Percentiles rank a stretch among this genome's conserved stretches.
These are phyloP conservation scores for Macrophomina tecta DNA, from an alignment of 2,329 filamentous ascomycete species.

Conservation along the genomic window DNA sequence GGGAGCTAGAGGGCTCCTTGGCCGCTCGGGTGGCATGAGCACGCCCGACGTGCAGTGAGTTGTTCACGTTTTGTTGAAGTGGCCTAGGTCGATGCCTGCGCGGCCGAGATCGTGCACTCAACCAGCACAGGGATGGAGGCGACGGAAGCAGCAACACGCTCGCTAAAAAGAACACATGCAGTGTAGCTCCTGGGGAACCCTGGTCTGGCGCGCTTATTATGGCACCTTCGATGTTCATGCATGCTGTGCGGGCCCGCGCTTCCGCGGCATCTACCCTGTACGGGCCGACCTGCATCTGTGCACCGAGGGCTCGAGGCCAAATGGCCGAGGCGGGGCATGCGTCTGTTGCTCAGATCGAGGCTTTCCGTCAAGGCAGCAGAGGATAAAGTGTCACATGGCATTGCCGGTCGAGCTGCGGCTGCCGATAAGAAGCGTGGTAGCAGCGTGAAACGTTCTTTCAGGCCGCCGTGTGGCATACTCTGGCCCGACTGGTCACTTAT, in stretches of 20 bases:
- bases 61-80: not conserved
- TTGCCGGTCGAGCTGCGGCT: not conserved
- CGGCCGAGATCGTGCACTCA: not conserved
- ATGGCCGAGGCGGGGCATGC: not conserved
- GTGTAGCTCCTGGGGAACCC: not conserved
- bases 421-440: not conserved
- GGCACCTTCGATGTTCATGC: conserved; percentile 1
- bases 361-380: not conserved
- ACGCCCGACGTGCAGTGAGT: not conserved
- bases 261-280: not conserved
- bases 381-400: not conserved
- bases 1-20: not conserved
- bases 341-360: not conserved
- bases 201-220: not conserved
- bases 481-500: not conserved
- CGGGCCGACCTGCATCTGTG: not conserved
- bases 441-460: not conserved
- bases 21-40: conserved; percentile 8
- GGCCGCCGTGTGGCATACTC: not conserved
- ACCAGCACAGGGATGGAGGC: not conserved
- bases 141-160: not conserved
- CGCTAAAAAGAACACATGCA: not conserved
- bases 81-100: not conserved
- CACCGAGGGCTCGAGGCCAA: not conserved
- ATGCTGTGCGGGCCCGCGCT: not conserved